Percentiles rank a stretch among this genome's conserved stretches.
Evolutionary conservation across 768 basidiomycete species (phyloP).

Genomic region (Termitomyces eurrhizus): DNA sequence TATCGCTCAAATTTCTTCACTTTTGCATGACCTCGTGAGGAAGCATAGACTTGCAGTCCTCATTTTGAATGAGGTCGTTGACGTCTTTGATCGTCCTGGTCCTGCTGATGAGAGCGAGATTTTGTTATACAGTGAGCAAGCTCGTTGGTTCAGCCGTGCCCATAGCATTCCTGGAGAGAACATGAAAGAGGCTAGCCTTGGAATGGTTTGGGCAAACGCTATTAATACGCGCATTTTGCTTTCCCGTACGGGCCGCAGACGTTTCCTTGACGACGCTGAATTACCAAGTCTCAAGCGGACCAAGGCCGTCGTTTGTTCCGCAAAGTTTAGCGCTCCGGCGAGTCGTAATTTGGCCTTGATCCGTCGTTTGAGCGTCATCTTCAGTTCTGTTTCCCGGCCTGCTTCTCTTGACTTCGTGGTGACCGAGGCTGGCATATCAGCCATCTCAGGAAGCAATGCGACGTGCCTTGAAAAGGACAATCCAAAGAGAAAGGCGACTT

Average conservation of each 20-base stretch:
- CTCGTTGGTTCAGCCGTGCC: conserved; percentile 71
- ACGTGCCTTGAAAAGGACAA: neutral
- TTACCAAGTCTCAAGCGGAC: conserved; percentile 21
- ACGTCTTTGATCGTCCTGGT: conserved; percentile 51
- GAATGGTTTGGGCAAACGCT: conserved; percentile 92
- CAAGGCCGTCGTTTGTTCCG: conserved; percentile 14
- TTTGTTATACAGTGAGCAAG: conserved; percentile 67
- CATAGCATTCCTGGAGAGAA: conserved; percentile 54
- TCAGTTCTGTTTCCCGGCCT: conserved; percentile 58
- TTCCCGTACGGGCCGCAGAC: conserved; percentile 66
- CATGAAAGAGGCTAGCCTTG: conserved; percentile 77
- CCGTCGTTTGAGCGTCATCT: conserved; percentile 73
- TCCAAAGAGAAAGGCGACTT: conserved; percentile 5
- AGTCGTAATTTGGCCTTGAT: conserved; percentile 48
- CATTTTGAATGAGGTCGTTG: conserved; percentile 86
- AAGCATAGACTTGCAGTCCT: conserved; percentile 67
- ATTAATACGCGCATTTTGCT: conserved; percentile 85
- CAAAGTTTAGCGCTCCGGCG: neutral
- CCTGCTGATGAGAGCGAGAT: conserved; percentile 25
- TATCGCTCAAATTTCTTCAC: conserved; percentile 60
- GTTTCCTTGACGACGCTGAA: conserved; percentile 42
- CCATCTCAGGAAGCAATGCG: conserved; percentile 21
- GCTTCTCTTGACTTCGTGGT: conserved; percentile 75
- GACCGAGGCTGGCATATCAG: conserved; percentile 51
- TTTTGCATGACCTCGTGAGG: conserved; percentile 69